Evolutionary conservation across 805 yeast species (phyloP).

Genomic region (Suhomyces tanzawaensis): DNA sequence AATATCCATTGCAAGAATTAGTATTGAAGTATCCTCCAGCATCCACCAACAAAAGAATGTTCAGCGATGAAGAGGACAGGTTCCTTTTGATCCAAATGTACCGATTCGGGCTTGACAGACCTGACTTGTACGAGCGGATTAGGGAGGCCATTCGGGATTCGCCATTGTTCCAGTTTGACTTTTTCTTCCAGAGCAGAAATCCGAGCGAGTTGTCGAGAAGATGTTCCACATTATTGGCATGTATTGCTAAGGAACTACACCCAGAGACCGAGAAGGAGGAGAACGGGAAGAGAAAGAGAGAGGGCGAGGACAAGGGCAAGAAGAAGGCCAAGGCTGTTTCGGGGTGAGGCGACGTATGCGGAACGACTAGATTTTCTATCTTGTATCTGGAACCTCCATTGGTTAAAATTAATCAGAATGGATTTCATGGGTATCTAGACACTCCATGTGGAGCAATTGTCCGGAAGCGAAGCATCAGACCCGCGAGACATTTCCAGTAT

Average conservation of each 20-base stretch:
- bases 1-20: slow-evolving; percentile 78
- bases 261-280: slow-evolving; percentile 4
- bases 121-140: slow-evolving; percentile 74
- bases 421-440: too few relatives aligned
- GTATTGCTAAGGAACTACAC: slow-evolving; percentile 63
- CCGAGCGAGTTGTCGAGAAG: slow-evolving; percentile 78
- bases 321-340: slow-evolving; percentile 6
- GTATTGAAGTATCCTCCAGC: slow-evolving; percentile 70
- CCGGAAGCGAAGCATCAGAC: too few relatives aligned
- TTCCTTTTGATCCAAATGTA: slow-evolving; percentile 78
- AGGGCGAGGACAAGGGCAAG: slow-evolving; percentile 6
- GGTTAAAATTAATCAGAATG: too few relatives aligned
- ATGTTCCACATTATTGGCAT: slow-evolving; percentile 71
- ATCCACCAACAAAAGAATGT: slow-evolving; percentile 58
- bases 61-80: slow-evolving; percentile 87
- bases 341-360: too few relatives aligned
- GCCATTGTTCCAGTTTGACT: slow-evolving; percentile 82
- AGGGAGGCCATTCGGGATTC: slow-evolving; percentile 70
- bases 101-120: slow-evolving; percentile 75
- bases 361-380: too few relatives aligned
- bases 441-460: too few relatives aligned
- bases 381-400: too few relatives aligned
- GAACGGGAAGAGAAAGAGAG: slow-evolving; percentile 8
- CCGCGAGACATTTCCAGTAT: too few relatives aligned
- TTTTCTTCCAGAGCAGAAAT: slow-evolving; percentile 78